These are phyloP conservation scores for Quercus parvula DNA, from an alignment of 306 rosid genomes.

Conservation along the genomic window DNA sequence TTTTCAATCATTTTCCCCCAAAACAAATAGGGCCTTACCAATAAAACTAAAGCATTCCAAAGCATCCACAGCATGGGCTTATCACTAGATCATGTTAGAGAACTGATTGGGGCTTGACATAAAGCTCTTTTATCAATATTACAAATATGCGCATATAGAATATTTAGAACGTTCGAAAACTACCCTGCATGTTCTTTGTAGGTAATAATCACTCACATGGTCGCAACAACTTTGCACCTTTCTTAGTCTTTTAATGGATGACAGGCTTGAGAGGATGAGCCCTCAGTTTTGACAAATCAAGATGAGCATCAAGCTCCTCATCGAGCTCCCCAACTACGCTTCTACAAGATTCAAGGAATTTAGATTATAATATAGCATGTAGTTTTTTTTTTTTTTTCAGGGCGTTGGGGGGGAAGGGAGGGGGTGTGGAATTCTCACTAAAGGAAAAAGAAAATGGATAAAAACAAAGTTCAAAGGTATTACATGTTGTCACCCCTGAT, in stretches of 20 bases:
- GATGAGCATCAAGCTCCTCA: slow-evolving; percentile 78
- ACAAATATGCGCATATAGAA: not conserved
- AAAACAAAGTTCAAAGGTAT: slow-evolving; percentile 1
- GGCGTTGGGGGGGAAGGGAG: no score
- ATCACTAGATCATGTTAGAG: not conserved
- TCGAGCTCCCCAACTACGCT: slow-evolving; percentile 95
- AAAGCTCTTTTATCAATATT: not conserved
- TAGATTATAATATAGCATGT: not conserved
- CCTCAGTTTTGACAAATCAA: slow-evolving; percentile 76
- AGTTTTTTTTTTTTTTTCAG: not conserved
- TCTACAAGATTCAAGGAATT: slow-evolving; percentile 49
- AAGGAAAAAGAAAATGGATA: not conserved
- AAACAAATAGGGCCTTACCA: no score
- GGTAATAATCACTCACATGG: not conserved
- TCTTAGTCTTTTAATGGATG: slow-evolving; percentile 50
- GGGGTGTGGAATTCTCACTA: no score
- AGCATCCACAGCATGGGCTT: not conserved
- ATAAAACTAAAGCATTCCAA: no score
- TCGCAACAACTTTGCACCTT: slow-evolving; percentile 5
- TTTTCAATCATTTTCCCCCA: no score
- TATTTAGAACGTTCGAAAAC: not conserved
- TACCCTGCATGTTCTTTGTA: not conserved
- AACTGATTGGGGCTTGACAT: not conserved
- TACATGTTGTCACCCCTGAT: slow-evolving; percentile 99
- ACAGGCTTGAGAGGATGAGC: slow-evolving; percentile 94